Percentiles rank a stretch among this genome's conserved stretches.
phyloP scores from a whole-genome alignment of 495 filamentous ascomycete genomes.

The Extremus antarcticus region DNA sequence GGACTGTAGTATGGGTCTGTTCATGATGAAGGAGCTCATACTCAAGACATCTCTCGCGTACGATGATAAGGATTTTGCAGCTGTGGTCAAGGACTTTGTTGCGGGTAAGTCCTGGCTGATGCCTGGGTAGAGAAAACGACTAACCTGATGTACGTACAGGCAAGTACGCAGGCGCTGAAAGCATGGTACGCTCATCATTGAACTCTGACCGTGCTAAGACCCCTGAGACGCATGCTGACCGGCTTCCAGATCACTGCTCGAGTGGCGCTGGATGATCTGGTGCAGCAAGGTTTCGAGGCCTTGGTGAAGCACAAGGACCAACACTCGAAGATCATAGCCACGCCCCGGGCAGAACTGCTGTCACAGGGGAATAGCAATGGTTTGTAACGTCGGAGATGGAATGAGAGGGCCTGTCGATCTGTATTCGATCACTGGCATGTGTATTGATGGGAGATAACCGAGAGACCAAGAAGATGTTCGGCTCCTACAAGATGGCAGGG shows the following conservation, averaged over 20 bases:
- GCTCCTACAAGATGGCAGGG: too few species aligned
- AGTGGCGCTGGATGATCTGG: constrained; percentile 24
- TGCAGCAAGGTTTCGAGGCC: constrained; percentile 21
- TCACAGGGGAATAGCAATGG: background rate
- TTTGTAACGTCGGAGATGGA: background rate
- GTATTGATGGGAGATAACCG: too few species aligned
- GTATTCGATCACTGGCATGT: too few species aligned
- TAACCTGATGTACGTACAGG: too few species aligned
- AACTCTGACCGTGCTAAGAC: too few species aligned
- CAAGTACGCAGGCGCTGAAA: constrained; percentile 23
- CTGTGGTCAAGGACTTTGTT: constrained; percentile 23
- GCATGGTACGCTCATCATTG: too few species aligned
- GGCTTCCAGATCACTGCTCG: constrained; percentile 26
- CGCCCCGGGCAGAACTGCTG: constrained; percentile 13
- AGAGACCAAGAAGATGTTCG: too few species aligned
- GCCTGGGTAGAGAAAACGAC: too few species aligned
- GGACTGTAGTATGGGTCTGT: constrained; percentile 4
- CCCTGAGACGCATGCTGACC: too few species aligned
- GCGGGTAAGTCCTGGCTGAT: constrained; percentile 20
- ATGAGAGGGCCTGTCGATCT: too few species aligned
- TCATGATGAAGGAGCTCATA: constrained; percentile 23
- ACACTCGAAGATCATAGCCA: constrained; percentile 26
- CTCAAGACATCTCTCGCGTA: constrained; percentile 23
- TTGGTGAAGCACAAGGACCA: constrained; percentile 24
- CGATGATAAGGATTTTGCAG: constrained; percentile 22